Evolutionary conservation across 345 rosid genomes (phyloP), one percentile per base, ranked within the genome.

Genomic region (Euphorbia lathyris): DNA sequence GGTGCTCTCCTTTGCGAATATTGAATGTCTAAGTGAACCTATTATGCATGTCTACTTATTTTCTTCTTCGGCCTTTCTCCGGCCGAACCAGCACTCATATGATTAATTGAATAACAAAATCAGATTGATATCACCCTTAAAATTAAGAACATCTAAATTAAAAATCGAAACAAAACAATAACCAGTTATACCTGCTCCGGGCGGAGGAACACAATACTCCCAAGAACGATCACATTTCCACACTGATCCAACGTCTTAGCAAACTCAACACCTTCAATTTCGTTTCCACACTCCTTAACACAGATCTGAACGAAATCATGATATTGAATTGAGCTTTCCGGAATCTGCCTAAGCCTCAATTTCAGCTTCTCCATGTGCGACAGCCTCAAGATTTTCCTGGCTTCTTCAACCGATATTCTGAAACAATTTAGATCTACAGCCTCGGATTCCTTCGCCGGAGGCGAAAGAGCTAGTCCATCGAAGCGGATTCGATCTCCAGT

Each of bases 201-300:
- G 43, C 84, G 85, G 71, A 93, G 93, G 3, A 82, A 84, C 25
- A 87, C 98, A 9, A 83, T 62, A 66, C 81, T 77, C n/a, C 97
- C 92, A 16, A 82, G 67, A 70, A 93, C 91, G 83, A 90, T 79
- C 80, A 90, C 96, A 81, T 81, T 80, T 53, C 91, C 92, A 0
- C 85, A 78, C n/a, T 83, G 77, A 59, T 93, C 97, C 67, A 90
- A 65, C 83, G 72, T 66, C 68, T 83, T 82, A 0, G 97, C 93
- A 9, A 89, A 74, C 61, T 82, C 86, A 2, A 63, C 36, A 4
- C 86, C 97, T 66, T 80, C 86, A 6, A 76, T 82, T 55, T 83
- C 79, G 11, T 76, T 81, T 29, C 81, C 93, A 65, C 90, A 86
- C 13, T 66, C 84, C 48, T 82, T 79, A 11, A 58, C 75, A 51